A percentile compares a stretch with the other conserved stretches of the same genome.
phyloP scores from a whole-genome alignment of 768 basidiomycete genomes.

The Suillus paluster region DNA sequence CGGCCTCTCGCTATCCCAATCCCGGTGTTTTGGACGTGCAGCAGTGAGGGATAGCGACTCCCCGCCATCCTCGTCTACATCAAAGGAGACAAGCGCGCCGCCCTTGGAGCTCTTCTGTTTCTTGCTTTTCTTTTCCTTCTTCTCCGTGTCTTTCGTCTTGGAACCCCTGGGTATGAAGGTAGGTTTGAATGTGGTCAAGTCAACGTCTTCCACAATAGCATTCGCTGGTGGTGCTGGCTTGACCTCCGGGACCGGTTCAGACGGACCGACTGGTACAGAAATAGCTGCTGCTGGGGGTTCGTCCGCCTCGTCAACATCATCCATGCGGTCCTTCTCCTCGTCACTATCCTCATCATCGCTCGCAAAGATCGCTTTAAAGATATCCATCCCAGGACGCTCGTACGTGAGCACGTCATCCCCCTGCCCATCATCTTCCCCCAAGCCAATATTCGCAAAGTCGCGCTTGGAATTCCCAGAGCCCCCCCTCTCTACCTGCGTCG shows the following conservation, averaged over 20 bases:
- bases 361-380: constrained; percentile 98
- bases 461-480: constrained; percentile 36
- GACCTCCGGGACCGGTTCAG: constrained; percentile 9
- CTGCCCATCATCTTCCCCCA: constrained; percentile 92
- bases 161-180: constrained; percentile 70
- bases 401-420: constrained; percentile 89
- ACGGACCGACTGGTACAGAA: constrained; percentile 17
- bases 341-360: constrained; percentile 90
- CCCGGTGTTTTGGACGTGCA: constrained; percentile 37
- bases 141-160: constrained; percentile 44
- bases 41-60: constrained; percentile 36
- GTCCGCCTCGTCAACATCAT: constrained; percentile 13
- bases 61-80: constrained; percentile 66
- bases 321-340: constrained; percentile 51
- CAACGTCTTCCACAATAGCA: constrained; percentile 36
- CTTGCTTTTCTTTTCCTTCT: constrained; percentile 56
- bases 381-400: constrained; percentile 83
- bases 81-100: constrained; percentile 71
- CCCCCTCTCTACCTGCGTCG: neutral
- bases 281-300: constrained; percentile 10
- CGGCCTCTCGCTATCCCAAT: constrained; percentile 37
- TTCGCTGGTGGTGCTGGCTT: constrained; percentile 1
- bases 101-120: constrained; percentile 46
- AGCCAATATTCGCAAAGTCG: constrained; percentile 82
- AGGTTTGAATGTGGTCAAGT: constrained; percentile 83